Percentiles rank a stretch among this genome's conserved stretches.
Conservation (phyloP, 371 early-diverging fungal species). For the Mucor irregularis region DNA sequence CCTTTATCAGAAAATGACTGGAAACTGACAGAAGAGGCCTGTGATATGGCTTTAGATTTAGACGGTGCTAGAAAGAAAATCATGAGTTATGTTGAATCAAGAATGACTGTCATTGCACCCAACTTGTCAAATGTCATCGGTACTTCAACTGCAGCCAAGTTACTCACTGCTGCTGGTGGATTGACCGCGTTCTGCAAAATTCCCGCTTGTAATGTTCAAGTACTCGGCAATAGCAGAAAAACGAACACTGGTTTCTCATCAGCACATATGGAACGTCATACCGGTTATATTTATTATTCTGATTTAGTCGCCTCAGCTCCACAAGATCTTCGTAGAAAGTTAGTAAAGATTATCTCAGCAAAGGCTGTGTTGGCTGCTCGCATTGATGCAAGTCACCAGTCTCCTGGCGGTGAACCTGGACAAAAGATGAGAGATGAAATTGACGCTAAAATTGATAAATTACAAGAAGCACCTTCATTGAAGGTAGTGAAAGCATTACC, state of each 20-base stretch:
- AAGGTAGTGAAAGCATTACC: slow-evolving; percentile 88
- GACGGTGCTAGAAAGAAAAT: slow-evolving; percentile 76
- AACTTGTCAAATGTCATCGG: slow-evolving; percentile 91
- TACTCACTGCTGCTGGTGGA: slow-evolving; percentile 93
- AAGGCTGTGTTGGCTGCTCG: slow-evolving; percentile 87
- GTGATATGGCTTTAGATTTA: slow-evolving; percentile 77
- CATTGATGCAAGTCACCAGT: slow-evolving; percentile 78
- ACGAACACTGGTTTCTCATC: slow-evolving; percentile 81
- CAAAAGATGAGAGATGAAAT: slow-evolving; percentile 76
- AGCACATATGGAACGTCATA: slow-evolving; percentile 68
- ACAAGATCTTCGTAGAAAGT: slow-evolving; percentile 76
- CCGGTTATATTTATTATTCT: slow-evolving; percentile 79
- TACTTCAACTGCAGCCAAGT: slow-evolving; percentile 84
- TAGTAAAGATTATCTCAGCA: slow-evolving; percentile 77
- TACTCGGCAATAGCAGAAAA: slow-evolving; percentile 60
- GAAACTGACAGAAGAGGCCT: slow-evolving; percentile 74
- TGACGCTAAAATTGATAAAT: slow-evolving; percentile 81
- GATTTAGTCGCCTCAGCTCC: slow-evolving; percentile 74
- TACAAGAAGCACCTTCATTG: slow-evolving; percentile 86
- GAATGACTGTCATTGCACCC: slow-evolving; percentile 93
- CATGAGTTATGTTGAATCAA: slow-evolving; percentile 87
- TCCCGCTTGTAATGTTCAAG: slow-evolving; percentile 87
- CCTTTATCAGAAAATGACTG: slow-evolving; percentile 64
- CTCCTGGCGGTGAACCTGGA: slow-evolving; percentile 74
- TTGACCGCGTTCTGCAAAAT: slow-evolving; percentile 84